Evolutionary conservation across 495 filamentous ascomycete genomes (phyloP).

Genomic region (Penicillium antarcticum): DNA sequence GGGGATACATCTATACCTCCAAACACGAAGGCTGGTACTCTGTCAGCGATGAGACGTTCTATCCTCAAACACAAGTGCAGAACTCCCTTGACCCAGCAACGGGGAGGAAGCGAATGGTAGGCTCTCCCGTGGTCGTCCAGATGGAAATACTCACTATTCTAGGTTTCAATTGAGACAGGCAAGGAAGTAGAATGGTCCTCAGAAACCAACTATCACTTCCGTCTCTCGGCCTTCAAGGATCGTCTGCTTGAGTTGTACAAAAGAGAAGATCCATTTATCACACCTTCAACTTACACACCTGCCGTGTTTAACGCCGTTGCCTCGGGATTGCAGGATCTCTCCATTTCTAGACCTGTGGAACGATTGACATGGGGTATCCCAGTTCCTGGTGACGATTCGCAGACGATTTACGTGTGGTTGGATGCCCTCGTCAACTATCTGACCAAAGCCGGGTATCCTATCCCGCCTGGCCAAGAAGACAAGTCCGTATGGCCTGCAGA

Average conservation of each 20-base stretch:
- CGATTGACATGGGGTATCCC: constrained; percentile 86
- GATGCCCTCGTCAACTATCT: constrained; percentile 94
- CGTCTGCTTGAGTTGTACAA: constrained; percentile 74
- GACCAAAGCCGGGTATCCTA: constrained; percentile 81
- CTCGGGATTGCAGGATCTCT: constrained; percentile 76
- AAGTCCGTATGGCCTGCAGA: constrained; percentile 82
- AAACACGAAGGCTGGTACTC: constrained; percentile 97
- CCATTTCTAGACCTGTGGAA: constrained; percentile 76
- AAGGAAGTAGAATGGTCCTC: constrained; percentile 92
- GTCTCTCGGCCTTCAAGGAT: constrained; percentile 74
- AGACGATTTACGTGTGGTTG: constrained; percentile 98
- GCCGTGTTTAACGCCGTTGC: constrained; percentile 67
- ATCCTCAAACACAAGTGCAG: constrained; percentile 71
- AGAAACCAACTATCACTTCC: constrained; percentile 95
- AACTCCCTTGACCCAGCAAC: constrained; percentile 73
- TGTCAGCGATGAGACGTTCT: constrained; percentile 94
- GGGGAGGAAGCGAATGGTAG: constrained; percentile 72
- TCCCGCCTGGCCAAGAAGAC: constrained; percentile 62
- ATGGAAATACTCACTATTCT: constrained; percentile 12
- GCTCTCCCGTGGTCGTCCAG: neutral
- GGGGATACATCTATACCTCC: constrained; percentile 76
- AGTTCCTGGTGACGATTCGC: constrained; percentile 76
- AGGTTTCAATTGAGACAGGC: constrained; percentile 78
- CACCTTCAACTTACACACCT: constrained; percentile 61
- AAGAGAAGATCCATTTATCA: constrained; percentile 66